Base-by-base conservation (phyloP, 2,329 filamentous ascomycete species). In the Atkinsonella texensis region DNA sequence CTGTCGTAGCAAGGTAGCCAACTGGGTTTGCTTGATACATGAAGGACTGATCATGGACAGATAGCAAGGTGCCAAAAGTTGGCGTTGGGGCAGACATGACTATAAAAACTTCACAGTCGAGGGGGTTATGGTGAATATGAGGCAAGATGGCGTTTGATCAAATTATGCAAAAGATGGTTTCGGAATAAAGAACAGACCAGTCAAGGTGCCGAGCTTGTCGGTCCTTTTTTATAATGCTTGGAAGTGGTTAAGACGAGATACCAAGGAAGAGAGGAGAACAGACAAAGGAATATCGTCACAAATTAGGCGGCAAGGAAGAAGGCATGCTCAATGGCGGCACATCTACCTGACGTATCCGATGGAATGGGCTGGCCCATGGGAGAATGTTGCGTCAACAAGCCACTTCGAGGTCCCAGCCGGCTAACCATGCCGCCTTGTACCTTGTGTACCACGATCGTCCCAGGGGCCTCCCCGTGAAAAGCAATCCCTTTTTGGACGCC, bases 401-500 rank as follows among this genome's bases (percentile, higher is more conserved):
- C 48, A 46, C 28, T 28, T 28, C 28, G 28, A 8, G 49, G 49
- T 52, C 43, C 47, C 47, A 50, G 46, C 43, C 38, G 33, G 39
- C 39, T 33, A 50, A 48, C 48, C 50, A 52, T 38, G 44, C 38
- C 44, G 53, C 53, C 40, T 28, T 28, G 40, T 13, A 6, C 35
- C 35, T 48, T 51, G 52, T 53, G 49, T 31, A 52, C 49, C 52
- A 50, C 33, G 43, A 53, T 55, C 49, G 49, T 52, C 52, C 40
- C 32, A 43, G 35, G 31, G 45, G 20, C 20, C 28, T 8, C 38
- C 48, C 39, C 33, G 39, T 47, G 32, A 8, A 38, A 47, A 11
- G 47, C 48, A 45, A 8, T 41, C n/a, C 33, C 20, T 31, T 46
- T 38, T 39, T 52, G 41, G 17, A 18, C 11, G 44, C 11, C 8